Evolutionary conservation across 2,329 filamentous ascomycete genomes (phyloP).

Genomic region (Pseudogymnoascus sp.): DNA sequence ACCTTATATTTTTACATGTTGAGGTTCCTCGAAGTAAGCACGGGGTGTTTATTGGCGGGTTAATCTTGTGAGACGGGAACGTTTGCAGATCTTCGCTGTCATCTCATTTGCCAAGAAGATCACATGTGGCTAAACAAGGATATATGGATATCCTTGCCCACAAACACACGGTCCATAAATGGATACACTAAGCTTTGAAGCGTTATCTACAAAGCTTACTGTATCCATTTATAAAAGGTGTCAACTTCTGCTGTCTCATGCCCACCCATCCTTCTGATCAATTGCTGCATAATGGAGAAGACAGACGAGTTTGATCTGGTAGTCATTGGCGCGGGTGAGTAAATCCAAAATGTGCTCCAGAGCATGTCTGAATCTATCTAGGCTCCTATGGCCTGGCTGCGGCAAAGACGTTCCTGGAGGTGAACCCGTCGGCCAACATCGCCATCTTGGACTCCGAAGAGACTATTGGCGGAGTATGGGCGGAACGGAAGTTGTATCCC

Average conservation of each 20-base stretch:
- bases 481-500: conserved; percentile 55
- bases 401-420: conserved; percentile 51
- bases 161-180: neutral
- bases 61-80: neutral
- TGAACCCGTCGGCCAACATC: conserved; percentile 49
- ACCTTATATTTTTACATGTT: neutral
- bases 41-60: neutral
- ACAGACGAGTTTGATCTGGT: conserved; percentile 26
- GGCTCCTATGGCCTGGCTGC: conserved; percentile 49
- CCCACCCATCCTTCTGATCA: neutral
- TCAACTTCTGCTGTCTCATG: neutral
- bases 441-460: conserved; percentile 48
- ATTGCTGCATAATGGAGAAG: neutral
- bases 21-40: neutral
- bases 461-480: conserved; percentile 62
- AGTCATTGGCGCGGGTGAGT: conserved; percentile 42
- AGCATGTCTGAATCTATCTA: conserved; percentile 16
- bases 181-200: conserved; percentile 1
- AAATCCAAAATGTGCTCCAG: neutral
- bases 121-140: neutral
- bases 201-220: neutral
- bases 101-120: neutral
- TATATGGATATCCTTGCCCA: neutral
- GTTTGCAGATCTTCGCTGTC: neutral
- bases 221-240: too few species aligned